Evolutionary conservation across 768 basidiomycete genomes (phyloP).

Genomic region (Hericium coralloides): DNA sequence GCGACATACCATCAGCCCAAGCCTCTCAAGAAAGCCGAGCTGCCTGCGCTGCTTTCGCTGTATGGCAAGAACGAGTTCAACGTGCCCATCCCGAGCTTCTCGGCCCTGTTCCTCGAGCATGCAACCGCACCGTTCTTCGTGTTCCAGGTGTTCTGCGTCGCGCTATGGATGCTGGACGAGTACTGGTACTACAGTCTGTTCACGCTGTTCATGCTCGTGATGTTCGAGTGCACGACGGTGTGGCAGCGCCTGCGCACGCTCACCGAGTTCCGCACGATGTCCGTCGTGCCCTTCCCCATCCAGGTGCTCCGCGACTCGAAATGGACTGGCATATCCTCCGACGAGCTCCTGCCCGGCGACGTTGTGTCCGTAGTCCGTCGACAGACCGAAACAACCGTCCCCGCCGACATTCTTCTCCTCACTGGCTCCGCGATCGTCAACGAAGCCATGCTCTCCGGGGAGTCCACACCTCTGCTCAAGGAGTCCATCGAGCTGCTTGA

Average conservation of each 20-base stretch:
- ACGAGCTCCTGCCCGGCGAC: conserved; percentile 87
- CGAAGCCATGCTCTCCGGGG: conserved; percentile 98
- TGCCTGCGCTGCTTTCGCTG: conserved; percentile 46
- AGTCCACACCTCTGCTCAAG: conserved; percentile 94
- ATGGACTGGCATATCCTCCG: conserved; percentile 78
- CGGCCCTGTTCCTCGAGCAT: conserved; percentile 88
- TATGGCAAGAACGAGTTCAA: conserved; percentile 95
- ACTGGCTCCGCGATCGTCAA: conserved; percentile 94
- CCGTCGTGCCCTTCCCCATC: conserved; percentile 83
- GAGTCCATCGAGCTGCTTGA: conserved; percentile 89
- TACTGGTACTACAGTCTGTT: conserved; percentile 99
- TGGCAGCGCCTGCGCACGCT: conserved; percentile 97
- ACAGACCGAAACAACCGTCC: conserved; percentile 77
- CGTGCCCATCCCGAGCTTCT: conserved; percentile 93
- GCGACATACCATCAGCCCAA: conserved; percentile 51
- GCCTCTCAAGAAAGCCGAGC: conserved; percentile 41
- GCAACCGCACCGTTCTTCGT: conserved; percentile 99
- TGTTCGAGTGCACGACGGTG: conserved; percentile 98
- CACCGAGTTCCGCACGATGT: conserved; percentile 96
- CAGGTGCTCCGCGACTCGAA: conserved; percentile 69
- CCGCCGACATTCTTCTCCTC: conserved; percentile 89
- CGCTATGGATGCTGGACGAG: conserved; percentile 95
- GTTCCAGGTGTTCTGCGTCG: conserved; percentile 97
- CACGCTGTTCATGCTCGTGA: conserved; percentile 95
- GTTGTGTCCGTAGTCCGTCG: conserved; percentile 71